Conservation (phyloP, 345 rosid species). For the Ailanthus altissimus region DNA sequence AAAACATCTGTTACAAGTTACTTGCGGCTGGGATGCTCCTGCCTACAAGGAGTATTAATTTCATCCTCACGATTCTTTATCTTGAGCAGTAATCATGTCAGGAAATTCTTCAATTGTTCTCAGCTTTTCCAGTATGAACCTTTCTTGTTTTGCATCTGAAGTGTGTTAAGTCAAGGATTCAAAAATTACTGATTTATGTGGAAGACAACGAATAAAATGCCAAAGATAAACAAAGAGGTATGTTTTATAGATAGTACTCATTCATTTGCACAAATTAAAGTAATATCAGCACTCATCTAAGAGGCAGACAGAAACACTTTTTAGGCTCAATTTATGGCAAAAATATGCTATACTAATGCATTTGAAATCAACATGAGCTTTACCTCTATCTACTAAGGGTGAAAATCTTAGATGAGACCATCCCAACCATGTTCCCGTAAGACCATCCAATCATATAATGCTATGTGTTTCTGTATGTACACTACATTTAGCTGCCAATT, state of each 20-base stretch:
- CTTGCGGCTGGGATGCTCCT: no score
- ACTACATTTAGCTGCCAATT: not conserved
- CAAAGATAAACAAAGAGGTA: not conserved
- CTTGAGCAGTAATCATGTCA: conserved; percentile 17
- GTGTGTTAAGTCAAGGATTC: conserved; percentile 42
- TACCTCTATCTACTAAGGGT: not conserved
- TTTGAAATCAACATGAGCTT: not conserved
- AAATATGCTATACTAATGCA: not conserved
- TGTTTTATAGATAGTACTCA: not conserved
- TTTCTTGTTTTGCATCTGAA: conserved; percentile 77
- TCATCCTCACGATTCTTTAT: conserved; percentile 20
- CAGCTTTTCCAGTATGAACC: conserved; percentile 64
- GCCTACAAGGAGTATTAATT: no score
- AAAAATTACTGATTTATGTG: not conserved
- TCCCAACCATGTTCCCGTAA: not conserved
- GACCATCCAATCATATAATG: not conserved
- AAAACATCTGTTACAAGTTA: no score
- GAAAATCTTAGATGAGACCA: not conserved
- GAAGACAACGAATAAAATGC: not conserved
- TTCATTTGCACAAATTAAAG: not conserved
- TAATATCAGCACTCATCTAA: not conserved
- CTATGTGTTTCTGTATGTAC: not conserved
- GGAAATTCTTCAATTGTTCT: conserved; percentile 46
- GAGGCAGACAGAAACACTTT: not conserved
- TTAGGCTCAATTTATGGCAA: not conserved